A percentile compares a stretch with the other conserved stretches of the same genome.
Evolutionary conservation across 2,329 filamentous ascomycete genomes (phyloP).

Genomic region (Chaetomiaceae sp.): DNA sequence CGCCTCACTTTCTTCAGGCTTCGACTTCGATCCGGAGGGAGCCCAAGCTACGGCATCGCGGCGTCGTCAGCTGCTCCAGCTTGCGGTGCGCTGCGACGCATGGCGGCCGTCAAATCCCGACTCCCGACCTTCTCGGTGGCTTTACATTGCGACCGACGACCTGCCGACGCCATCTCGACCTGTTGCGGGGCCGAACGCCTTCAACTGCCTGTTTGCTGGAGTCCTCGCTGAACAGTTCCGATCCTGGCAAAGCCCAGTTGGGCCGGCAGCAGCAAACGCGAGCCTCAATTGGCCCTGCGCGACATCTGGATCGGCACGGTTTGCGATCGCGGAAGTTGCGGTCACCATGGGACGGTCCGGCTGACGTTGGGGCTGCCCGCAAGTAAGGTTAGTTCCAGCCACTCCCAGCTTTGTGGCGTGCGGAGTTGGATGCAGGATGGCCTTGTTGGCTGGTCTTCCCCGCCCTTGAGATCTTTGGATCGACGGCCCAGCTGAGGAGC

Average conservation of each 20-base stretch:
- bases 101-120: neutral
- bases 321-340: constrained; percentile 11
- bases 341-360: constrained; percentile 23
- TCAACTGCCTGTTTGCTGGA: neutral
- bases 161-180: neutral
- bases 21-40: constrained; percentile 5
- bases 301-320: constrained; percentile 15
- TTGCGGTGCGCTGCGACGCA: neutral
- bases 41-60: neutral
- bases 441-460: constrained; percentile 15
- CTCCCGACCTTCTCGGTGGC: neutral
- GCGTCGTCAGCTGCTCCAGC: neutral
- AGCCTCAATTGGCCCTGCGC: constrained; percentile 13
- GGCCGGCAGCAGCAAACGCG: neutral
- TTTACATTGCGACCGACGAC: constrained; percentile 3
- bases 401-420: constrained; percentile 3
- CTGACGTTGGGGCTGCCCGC: constrained; percentile 8
- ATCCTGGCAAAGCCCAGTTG: constrained; percentile 9
- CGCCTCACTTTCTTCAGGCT: constrained; percentile 6
- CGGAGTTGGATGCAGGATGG: constrained; percentile 10
- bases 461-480: constrained; percentile 13
- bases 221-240: neutral
- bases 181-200: neutral
- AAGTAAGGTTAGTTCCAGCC: neutral
- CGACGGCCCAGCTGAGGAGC: constrained; percentile 11